Evolutionary conservation across 2,329 filamentous ascomycete species (phyloP).

Genomic region (Alternaria triticimaculans): DNA sequence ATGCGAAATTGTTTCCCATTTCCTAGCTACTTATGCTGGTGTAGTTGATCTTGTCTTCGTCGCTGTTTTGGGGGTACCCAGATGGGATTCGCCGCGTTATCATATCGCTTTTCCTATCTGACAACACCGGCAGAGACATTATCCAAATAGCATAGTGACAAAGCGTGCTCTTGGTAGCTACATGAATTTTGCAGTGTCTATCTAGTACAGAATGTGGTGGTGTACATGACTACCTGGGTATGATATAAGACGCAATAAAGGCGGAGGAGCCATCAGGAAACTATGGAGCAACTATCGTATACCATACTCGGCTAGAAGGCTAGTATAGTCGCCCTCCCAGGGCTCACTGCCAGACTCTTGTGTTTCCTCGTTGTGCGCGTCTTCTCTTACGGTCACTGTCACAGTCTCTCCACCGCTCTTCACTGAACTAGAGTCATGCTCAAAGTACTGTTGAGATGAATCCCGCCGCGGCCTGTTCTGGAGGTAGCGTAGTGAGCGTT

Average conservation of each 20-base stretch:
- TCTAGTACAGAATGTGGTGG: neutral
- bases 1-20: neutral
- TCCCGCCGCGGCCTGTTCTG: neutral
- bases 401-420: slow-evolving; percentile 4
- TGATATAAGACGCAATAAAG: neutral
- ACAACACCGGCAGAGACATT: neutral
- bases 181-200: neutral
- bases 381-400: neutral
- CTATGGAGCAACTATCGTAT: neutral
- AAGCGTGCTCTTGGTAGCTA: neutral
- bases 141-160: neutral
- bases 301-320: neutral
- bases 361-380: neutral
- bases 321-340: neutral
- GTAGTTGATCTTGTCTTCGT: neutral
- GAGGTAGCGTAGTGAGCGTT: neutral
- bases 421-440: neutral
- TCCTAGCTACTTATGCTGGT: neutral
- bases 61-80: neutral
- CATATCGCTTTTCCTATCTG: neutral
- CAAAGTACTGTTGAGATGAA: neutral
- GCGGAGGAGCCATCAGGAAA: neutral
- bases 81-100: neutral
- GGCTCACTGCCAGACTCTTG: neutral
- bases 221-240: neutral